A percentile compares a stretch with the other conserved stretches of the same genome.
Evolutionary conservation across 2,329 filamentous ascomycete genomes (phyloP).

Genomic region (Fusarium sarcochroum): DNA sequence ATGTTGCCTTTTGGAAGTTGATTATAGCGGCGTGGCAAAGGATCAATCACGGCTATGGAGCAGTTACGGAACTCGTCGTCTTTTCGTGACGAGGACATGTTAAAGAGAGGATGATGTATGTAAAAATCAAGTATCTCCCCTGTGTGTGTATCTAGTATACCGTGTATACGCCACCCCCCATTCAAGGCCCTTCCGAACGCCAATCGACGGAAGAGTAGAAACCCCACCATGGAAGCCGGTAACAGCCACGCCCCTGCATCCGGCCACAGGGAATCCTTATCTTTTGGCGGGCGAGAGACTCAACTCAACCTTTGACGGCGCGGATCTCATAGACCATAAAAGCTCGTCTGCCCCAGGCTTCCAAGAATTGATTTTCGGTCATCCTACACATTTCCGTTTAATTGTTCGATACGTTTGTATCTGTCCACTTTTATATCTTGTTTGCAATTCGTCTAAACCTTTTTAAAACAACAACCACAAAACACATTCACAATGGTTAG

Average conservation of each 20-base stretch:
- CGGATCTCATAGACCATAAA: conserved; percentile 47
- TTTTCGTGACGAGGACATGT: conserved; percentile 7
- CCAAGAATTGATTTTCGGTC: conserved; percentile 29
- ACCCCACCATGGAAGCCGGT: conserved; percentile 43
- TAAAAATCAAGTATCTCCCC: conserved; percentile 34
- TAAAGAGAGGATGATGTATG: conserved; percentile 11
- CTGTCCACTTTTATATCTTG: conserved; percentile 15
- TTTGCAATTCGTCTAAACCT: conserved; percentile 12
- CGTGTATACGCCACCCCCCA: conserved; percentile 27
- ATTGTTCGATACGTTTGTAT: conserved; percentile 42
- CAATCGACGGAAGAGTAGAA: conserved; percentile 32
- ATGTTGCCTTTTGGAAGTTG: neutral
- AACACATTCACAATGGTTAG: conserved; percentile 44
- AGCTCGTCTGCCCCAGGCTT: conserved; percentile 45
- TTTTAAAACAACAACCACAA: conserved; percentile 3
- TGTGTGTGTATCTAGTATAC: conserved; percentile 10
- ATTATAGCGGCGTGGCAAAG: neutral
- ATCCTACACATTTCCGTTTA: conserved; percentile 44
- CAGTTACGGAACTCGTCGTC: neutral
- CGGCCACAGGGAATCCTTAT: conserved; percentile 47
- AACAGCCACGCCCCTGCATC: conserved; percentile 50
- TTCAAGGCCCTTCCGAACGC: conserved; percentile 19
- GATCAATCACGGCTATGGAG: neutral
- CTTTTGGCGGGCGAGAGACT: conserved; percentile 41
- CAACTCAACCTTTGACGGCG: conserved; percentile 38